Conservation (phyloP, 78 protist species). For the Guillardia theta region DNA sequence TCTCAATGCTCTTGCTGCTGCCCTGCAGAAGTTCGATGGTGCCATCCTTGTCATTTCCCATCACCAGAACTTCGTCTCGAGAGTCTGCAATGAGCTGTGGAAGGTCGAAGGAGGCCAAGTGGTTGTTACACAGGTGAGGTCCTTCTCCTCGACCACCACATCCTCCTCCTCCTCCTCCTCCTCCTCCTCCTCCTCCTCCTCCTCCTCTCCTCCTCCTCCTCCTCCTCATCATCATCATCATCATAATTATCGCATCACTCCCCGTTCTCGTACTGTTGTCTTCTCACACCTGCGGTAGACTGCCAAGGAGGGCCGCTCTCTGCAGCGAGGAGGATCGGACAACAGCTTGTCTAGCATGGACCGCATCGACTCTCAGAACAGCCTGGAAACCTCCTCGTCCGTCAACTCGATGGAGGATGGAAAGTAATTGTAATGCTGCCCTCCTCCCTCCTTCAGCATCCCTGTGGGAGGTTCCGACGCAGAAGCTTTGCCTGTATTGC, state of each 20-base stretch:
- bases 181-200: neutral
- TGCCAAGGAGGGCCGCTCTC: neutral
- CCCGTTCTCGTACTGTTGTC: neutral
- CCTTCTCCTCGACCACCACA: neutral
- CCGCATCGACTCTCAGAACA: neutral
- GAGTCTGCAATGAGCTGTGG: neutral
- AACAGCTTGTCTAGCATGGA: neutral
- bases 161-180: neutral
- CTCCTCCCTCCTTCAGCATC: no score
- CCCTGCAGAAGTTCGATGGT: neutral
- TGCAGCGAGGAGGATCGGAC: neutral
- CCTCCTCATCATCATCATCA: neutral
- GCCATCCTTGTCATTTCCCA: neutral
- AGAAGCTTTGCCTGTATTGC: no score
- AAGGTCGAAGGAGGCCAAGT: neutral
- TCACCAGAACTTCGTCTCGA: neutral
- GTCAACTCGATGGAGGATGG: no score
- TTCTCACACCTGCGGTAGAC: neutral
- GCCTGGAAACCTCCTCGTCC: no score
- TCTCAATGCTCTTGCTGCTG: neutral
- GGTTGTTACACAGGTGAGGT: neutral
- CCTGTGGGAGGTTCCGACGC: no score
- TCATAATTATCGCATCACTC: neutral
- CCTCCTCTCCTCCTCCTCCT: neutral
- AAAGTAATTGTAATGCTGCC: no score